A percentile compares a stretch with the other conserved stretches of the same genome.
Conservation (phyloP, 257 asterid species). For the Echium plantagineum region DNA sequence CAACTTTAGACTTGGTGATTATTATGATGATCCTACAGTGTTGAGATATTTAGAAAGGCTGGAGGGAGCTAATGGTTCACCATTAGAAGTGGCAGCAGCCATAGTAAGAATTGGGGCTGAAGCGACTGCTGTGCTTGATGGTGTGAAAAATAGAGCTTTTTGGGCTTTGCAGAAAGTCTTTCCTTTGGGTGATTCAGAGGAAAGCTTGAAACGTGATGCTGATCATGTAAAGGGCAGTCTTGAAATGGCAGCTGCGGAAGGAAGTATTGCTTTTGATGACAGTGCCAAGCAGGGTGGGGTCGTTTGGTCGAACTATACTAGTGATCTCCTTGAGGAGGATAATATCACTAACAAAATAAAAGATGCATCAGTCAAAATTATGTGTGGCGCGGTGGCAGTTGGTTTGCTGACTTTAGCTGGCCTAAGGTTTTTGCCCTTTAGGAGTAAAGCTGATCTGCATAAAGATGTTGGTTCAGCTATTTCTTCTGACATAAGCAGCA, state of each 20-base stretch:
- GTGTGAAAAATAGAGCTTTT: constrained; percentile 74
- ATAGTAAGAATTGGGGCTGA: constrained; percentile 88
- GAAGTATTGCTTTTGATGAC: constrained; percentile 25
- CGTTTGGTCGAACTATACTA: constrained; percentile 23
- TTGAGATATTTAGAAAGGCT: constrained; percentile 80
- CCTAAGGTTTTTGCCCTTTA: constrained; percentile 45
- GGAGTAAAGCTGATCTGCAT: constrained; percentile 26
- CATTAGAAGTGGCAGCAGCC: constrained; percentile 98
- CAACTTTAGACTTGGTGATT: constrained; percentile 77
- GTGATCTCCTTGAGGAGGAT: constrained; percentile 42
- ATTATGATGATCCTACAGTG: constrained; percentile 91
- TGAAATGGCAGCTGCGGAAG: constrained; percentile 16
- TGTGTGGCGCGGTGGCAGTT: constrained; percentile 81
- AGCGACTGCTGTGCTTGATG: constrained; percentile 94
- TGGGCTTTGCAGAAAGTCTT: constrained; percentile 82
- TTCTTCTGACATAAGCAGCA: constrained; percentile 58
- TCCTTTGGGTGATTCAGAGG: constrained; percentile 49
- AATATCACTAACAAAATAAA: constrained; percentile 49
- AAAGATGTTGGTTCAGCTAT: constrained; percentile 33
- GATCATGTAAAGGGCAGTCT: constrained; percentile 25
- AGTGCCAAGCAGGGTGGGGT: constrained; percentile 15
- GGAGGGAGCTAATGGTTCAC: constrained; percentile 84
- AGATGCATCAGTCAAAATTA: constrained; percentile 61
- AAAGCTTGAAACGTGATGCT: constrained; percentile 27
- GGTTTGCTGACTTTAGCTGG: constrained; percentile 68